These are phyloP conservation scores for Paecilomyces sp. DNA, from an alignment of 2,329 filamentous ascomycete genomes.

Conservation along the genomic window DNA sequence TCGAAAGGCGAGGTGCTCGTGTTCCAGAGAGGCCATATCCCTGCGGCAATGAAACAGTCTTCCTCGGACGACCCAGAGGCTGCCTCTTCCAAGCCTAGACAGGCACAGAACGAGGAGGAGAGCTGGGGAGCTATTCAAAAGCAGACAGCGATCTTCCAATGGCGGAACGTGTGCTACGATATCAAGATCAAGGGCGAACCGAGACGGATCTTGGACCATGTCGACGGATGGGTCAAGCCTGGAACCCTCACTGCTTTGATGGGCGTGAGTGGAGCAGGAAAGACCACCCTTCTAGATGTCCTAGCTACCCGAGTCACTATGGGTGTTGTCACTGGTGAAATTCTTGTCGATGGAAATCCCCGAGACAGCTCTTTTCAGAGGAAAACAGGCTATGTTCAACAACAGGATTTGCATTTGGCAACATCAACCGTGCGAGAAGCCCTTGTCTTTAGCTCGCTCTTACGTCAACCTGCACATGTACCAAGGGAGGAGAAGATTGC, in stretches of 20 bases:
- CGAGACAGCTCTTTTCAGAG: conserved; percentile 80
- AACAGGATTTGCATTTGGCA: conserved; percentile 81
- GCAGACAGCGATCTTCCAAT: conserved; percentile 76
- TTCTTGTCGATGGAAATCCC: conserved; percentile 70
- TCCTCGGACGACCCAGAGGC: conserved; percentile 22
- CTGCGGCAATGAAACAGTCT: conserved; percentile 26
- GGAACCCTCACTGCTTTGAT: conserved; percentile 85
- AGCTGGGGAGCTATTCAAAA: conserved; percentile 44
- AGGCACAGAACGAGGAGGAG: conserved; percentile 9
- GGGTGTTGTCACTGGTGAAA: conserved; percentile 81
- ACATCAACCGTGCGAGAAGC: conserved; percentile 86
- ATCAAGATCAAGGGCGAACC: conserved; percentile 71
- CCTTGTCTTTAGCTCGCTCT: conserved; percentile 73
- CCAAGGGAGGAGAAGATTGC: conserved; percentile 69
- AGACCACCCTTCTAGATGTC: conserved; percentile 83
- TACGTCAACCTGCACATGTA: conserved; percentile 74
- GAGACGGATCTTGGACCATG: conserved; percentile 71
- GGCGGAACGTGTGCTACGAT: conserved; percentile 77
- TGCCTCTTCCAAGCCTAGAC: conserved; percentile 24
- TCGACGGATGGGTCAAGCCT: conserved; percentile 91
- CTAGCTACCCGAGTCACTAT: conserved; percentile 80
- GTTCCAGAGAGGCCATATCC: conserved; percentile 63
- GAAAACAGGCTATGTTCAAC: conserved; percentile 86
- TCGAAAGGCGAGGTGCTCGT: conserved; percentile 72
- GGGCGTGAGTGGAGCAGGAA: conserved; percentile 87